A percentile compares a stretch with the other conserved stretches of the same genome.
Conservation (phyloP, 1,139 yeast species). For the Suhomyces panamericanus region DNA sequence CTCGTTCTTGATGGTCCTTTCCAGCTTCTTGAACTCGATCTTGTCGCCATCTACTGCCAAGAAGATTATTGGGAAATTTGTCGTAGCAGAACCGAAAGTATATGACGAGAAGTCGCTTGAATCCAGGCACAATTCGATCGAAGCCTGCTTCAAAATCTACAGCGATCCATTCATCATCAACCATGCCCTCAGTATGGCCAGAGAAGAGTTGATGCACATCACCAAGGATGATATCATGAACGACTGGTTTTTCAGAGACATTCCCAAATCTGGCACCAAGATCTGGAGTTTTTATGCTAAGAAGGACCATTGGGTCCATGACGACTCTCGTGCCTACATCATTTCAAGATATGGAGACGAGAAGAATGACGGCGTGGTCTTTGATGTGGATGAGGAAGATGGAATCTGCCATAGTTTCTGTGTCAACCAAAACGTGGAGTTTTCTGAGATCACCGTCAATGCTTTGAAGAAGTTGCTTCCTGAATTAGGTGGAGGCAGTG, state of each 20-base stretch:
- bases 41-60: constrained; percentile 24
- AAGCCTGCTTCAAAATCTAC: constrained; percentile 45
- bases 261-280: constrained; percentile 24
- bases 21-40: constrained; percentile 22
- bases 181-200: constrained; percentile 57
- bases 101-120: constrained; percentile 19
- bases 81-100: constrained; percentile 26
- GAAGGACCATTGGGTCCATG: constrained; percentile 62
- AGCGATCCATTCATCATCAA: constrained; percentile 41
- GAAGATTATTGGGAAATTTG: constrained; percentile 22
- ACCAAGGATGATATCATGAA: constrained; percentile 42
- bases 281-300: constrained; percentile 60
- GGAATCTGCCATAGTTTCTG: constrained; percentile 58
- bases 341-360: constrained; percentile 35
- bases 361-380: constrained; percentile 28
- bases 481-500: neutral
- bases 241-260: constrained; percentile 47
- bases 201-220: constrained; percentile 56
- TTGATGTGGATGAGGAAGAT: constrained; percentile 33
- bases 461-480: constrained; percentile 12
- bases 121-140: constrained; percentile 39
- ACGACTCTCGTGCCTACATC: constrained; percentile 45
- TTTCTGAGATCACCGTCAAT: constrained; percentile 44
- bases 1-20: constrained; percentile 24
- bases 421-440: constrained; percentile 52